phyloP scores from a whole-genome alignment of 805 yeast species.

The Candida tibetensis region DNA sequence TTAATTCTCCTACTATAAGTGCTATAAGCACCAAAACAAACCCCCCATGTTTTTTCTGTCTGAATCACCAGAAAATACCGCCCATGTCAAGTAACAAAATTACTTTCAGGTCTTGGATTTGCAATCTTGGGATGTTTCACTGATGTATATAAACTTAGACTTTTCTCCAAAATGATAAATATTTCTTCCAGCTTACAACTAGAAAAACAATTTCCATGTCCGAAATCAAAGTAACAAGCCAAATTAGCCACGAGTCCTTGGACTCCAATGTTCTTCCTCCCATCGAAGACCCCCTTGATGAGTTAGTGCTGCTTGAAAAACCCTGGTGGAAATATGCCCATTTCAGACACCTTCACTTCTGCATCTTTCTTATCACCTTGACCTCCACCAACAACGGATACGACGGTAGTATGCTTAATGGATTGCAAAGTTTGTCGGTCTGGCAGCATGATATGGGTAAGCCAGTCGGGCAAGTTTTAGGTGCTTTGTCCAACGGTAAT shows the following conservation, averaged over 20 bases:
- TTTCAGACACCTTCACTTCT: slow-evolving; percentile 34
- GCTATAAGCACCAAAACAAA: too few relatives aligned
- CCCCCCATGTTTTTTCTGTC: too few relatives aligned
- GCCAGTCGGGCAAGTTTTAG: slow-evolving; percentile 20
- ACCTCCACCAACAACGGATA: slow-evolving; percentile 43
- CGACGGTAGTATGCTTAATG: slow-evolving; percentile 42
- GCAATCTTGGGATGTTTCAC: too few relatives aligned
- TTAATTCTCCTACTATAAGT: too few relatives aligned
- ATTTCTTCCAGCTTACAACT: neutral
- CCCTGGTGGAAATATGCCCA: slow-evolving; percentile 37
- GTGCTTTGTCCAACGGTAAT: slow-evolving; percentile 20
- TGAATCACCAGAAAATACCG: too few relatives aligned
- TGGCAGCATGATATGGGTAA: slow-evolving; percentile 39
- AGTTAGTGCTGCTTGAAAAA: slow-evolving; percentile 12
- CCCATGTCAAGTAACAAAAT: too few relatives aligned
- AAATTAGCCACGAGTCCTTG: slow-evolving; percentile 3
- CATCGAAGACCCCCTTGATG: slow-evolving; percentile 4
- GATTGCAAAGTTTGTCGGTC: slow-evolving; percentile 43
- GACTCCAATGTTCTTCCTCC: neutral
- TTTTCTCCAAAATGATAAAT: neutral
- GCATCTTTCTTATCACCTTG: slow-evolving; percentile 41
- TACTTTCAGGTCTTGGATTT: too few relatives aligned
- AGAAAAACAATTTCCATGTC: neutral
- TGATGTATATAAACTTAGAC: too few relatives aligned
- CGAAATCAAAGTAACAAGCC: slow-evolving; percentile 1